Percentiles rank a stretch among this genome's conserved stretches.
Conservation (phyloP, 495 filamentous ascomycete species). For the Terfezia boudieri region DNA sequence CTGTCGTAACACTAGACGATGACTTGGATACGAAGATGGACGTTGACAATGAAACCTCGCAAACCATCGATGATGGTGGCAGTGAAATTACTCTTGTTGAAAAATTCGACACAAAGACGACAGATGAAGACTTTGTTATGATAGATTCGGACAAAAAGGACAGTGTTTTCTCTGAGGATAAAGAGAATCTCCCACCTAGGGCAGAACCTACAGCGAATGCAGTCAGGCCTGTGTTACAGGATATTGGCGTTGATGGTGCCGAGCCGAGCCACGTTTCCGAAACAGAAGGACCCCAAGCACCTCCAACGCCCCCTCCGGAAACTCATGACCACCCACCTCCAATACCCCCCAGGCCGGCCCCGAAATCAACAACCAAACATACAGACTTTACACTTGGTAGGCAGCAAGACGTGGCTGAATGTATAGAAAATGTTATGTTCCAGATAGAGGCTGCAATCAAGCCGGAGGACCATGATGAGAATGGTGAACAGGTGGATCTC, state of each 20-base stretch:
- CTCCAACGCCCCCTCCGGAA: neutral
- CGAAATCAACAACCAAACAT: conserved; percentile 26
- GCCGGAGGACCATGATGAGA: conserved; percentile 32
- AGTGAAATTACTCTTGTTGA: conserved; percentile 34
- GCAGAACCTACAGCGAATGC: neutral
- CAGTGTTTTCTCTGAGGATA: neutral
- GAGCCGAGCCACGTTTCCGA: neutral
- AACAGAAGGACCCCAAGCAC: neutral
- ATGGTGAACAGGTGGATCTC: conserved; percentile 56
- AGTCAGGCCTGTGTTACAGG: neutral
- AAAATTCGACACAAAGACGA: conserved; percentile 21
- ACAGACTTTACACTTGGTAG: conserved; percentile 34
- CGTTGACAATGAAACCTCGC: conserved; percentile 4
- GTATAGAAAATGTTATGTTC: conserved; percentile 75
- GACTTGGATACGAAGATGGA: conserved; percentile 18
- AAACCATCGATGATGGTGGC: conserved; percentile 10
- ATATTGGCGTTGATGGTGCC: neutral
- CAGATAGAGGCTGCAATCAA: conserved; percentile 75
- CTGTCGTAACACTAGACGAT: conserved; percentile 2
- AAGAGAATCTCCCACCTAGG: conserved; percentile 5
- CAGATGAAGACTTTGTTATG: conserved; percentile 18
- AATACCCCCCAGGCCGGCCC: conserved; percentile 19
- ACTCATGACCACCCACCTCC: conserved; percentile 22
- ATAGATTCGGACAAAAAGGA: conserved; percentile 9
- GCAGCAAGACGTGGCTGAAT: conserved; percentile 86